Conservation (phyloP, 164 flowering plant species). For the Pachysandra terminalis region DNA sequence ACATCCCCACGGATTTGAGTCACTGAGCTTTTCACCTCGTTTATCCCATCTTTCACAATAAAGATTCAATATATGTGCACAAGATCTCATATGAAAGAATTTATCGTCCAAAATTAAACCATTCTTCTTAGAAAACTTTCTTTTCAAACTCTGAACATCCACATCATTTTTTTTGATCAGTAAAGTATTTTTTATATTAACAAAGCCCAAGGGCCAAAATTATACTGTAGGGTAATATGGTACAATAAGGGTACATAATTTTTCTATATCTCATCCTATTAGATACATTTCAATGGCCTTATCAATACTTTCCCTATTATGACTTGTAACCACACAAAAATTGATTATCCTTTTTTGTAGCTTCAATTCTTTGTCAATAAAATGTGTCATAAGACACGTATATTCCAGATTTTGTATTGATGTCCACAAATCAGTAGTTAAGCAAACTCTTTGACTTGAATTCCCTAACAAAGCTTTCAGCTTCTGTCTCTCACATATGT, state of each 20-base stretch:
- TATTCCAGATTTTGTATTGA: conserved; percentile 1
- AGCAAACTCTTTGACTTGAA: neutral
- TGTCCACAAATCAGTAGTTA: neutral
- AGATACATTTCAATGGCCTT: neutral
- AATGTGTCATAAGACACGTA: neutral
- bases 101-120: neutral
- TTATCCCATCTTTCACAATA: conserved; percentile 12
- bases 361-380: neutral
- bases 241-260: neutral
- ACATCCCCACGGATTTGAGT: neutral
- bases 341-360: neutral
- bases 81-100: conserved; percentile 16
- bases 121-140: neutral
- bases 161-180: no score
- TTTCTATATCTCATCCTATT: neutral
- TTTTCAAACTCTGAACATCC: neutral
- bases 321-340: neutral
- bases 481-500: neutral
- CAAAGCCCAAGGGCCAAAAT: no score
- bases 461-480: neutral
- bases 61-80: conserved; percentile 12
- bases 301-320: neutral
- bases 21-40: conserved; percentile 1
- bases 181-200: no score
- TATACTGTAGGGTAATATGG: no score